Base-by-base conservation (phyloP, 129 eudicot species). In the Helichrysum umbraculigerum region DNA sequence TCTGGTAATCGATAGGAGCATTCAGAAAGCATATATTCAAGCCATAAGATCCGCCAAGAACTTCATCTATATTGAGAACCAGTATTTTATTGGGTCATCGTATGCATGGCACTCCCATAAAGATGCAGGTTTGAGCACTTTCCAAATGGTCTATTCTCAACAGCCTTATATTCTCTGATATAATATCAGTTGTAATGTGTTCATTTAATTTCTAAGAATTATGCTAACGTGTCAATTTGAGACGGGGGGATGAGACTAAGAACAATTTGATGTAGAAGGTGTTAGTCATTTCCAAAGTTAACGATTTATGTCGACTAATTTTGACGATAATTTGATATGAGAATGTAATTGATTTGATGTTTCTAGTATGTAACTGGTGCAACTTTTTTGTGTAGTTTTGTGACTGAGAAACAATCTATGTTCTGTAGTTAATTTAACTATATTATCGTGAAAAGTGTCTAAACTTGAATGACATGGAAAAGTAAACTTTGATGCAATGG, bases 31-130 rank as follows among this genome's bases (percentile, higher is more conserved):
- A 70, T 92, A 89, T 76, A 83, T 92, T 59, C 83, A 89, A 66
- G 97, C 97, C 58, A 92, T 92, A 68, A 85, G 98, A 83, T 80
- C 88, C 11, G 98, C 98, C n/a, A 91, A 89, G 65, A 93, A 86
- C 78, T 92, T 92, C 82, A 89, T 92, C 65, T 92, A 92, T 78
- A 92, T 92, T 75, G 98, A 92, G 84, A 92, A 92, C 72, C 98
- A 92, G 80, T 92, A 92, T 84, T 92, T 89, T 76, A 76, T 92
- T 54, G 98, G 98, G 22, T 92, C 98, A 20, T 92, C 98, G 9
- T 89, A 80, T 86, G 98, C 96, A 81, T 92, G 98, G 98, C 77
- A 81, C 15, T 76, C 84, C 70, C 76, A 89, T 76, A 86, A 58
- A 79, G 71, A 78, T 72, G 98, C 98, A 89, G 94, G 97, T 90